phyloP scores from a whole-genome alignment of 768 basidiomycete genomes.

The Trametes villosa region DNA sequence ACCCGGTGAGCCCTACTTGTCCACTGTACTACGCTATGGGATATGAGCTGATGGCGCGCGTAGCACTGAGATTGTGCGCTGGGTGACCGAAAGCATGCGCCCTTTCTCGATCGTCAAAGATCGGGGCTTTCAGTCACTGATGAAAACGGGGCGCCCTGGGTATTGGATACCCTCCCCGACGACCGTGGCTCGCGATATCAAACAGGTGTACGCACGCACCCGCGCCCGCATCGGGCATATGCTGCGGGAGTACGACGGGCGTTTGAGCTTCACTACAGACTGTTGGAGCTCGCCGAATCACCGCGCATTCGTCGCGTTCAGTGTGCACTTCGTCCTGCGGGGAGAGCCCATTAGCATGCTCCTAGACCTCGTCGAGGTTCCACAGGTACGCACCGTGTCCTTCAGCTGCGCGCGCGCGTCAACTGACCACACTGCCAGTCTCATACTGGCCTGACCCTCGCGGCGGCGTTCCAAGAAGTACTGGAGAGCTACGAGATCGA shows the following conservation, averaged over 20 bases:
- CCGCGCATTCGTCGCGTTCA: conserved; percentile 35
- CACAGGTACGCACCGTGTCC: conserved; percentile 1
- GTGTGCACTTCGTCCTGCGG: conserved; percentile 39
- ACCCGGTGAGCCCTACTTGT: conserved; percentile 5
- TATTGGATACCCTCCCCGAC: conserved; percentile 39
- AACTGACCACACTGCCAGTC: conserved; percentile 19
- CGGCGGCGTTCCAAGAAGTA: conserved; percentile 37
- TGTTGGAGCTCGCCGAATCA: conserved; percentile 45
- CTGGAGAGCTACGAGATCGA: conserved; percentile 41
- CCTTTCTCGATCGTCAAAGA: conserved; percentile 43
- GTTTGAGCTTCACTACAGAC: conserved; percentile 40
- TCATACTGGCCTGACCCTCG: conserved; percentile 41
- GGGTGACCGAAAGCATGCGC: conserved; percentile 39
- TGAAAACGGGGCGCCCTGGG: conserved; percentile 40
- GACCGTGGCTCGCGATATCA: conserved; percentile 40
- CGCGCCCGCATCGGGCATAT: conserved; percentile 29
- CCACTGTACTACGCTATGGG: too few species aligned
- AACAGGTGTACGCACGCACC: conserved; percentile 32
- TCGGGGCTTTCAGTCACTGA: conserved; percentile 34
- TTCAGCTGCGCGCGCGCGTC: neutral
- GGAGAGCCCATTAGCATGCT: conserved; percentile 33
- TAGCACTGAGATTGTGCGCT: conserved; percentile 38
- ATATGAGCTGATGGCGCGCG: conserved; percentile 6
- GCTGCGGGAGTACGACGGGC: conserved; percentile 30
- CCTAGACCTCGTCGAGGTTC: conserved; percentile 45